Percentiles rank a stretch among this genome's conserved stretches.
These are phyloP conservation scores for Moesziomyces antarcticus DNA, from an alignment of 1,284 basidiomycete genomes.

Conservation along the genomic window DNA sequence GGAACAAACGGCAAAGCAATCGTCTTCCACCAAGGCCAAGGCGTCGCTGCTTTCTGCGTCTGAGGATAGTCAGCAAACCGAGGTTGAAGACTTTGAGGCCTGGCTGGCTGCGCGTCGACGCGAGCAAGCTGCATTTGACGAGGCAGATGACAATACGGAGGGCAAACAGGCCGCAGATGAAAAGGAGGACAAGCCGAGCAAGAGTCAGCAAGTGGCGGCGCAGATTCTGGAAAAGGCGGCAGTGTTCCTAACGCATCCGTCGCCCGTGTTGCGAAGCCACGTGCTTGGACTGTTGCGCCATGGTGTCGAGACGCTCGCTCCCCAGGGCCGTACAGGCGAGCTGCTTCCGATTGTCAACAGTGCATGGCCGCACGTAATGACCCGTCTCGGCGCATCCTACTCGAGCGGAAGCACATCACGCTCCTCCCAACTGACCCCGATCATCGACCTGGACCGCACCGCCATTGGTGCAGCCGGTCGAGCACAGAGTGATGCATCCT, in stretches of 20 bases:
- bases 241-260: constrained; percentile 50
- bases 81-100: constrained; percentile 10
- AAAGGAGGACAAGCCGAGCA: constrained; percentile 36
- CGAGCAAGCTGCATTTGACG: constrained; percentile 9
- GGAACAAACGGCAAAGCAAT: constrained; percentile 21
- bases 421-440: constrained; percentile 7
- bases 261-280: constrained; percentile 31
- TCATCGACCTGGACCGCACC: constrained; percentile 23
- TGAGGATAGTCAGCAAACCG: not conserved
- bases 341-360: constrained; percentile 58
- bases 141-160: not conserved
- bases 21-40: not conserved
- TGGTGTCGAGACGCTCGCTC: constrained; percentile 44
- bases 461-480: not conserved
- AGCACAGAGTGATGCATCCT: constrained; percentile 5
- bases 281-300: constrained; percentile 43
- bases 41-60: not conserved
- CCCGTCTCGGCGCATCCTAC: constrained; percentile 48
- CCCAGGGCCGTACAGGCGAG: constrained; percentile 44
- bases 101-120: constrained; percentile 16
- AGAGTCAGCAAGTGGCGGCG: constrained; percentile 36
- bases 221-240: constrained; percentile 39
- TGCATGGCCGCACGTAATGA: constrained; percentile 62
- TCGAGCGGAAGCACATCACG: constrained; percentile 7
- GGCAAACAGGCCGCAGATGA: constrained; percentile 4